Evolutionary conservation across 257 asterid species (phyloP).

Genomic region (Solanum chilense): DNA sequence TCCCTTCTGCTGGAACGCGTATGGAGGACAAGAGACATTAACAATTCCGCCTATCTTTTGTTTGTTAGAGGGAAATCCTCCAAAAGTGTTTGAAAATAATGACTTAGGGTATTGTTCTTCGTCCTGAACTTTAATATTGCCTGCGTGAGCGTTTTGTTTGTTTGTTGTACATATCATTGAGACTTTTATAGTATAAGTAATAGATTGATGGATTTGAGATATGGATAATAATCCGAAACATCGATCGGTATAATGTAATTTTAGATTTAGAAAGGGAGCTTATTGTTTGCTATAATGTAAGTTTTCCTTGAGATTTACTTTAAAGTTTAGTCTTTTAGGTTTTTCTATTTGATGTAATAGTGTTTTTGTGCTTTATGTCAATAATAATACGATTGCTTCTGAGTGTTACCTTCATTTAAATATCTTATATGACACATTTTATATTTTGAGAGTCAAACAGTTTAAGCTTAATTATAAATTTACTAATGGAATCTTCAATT

Average conservation of each 20-base stretch:
- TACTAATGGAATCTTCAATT: no score
- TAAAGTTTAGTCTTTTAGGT: neutral
- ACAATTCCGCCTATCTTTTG: conserved; percentile 45
- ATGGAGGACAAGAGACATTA: conserved; percentile 24
- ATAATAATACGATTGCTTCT: neutral
- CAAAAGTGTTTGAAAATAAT: conserved; percentile 7
- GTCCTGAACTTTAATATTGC: neutral
- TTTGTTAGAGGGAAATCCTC: conserved; percentile 37
- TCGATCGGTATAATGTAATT: neutral
- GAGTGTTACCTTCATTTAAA: neutral
- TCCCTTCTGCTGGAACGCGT: conserved; percentile 54
- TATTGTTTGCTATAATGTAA: neutral
- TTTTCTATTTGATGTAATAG: neutral
- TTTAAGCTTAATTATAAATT: no score
- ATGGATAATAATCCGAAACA: neutral
- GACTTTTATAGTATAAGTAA: neutral
- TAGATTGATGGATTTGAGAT: neutral
- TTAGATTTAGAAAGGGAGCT: neutral
- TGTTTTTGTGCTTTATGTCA: neutral
- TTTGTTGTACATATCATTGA: neutral
- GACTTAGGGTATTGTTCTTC: conserved; percentile 15
- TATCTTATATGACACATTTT: neutral
- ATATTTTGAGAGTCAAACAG: no score
- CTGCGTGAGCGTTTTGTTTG: neutral
- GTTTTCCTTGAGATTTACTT: neutral